Evolutionary conservation across 73 alveolate genomes (phyloP), one percentile per base, ranked within the genome.

Genomic region (Stentor roeselii): DNA sequence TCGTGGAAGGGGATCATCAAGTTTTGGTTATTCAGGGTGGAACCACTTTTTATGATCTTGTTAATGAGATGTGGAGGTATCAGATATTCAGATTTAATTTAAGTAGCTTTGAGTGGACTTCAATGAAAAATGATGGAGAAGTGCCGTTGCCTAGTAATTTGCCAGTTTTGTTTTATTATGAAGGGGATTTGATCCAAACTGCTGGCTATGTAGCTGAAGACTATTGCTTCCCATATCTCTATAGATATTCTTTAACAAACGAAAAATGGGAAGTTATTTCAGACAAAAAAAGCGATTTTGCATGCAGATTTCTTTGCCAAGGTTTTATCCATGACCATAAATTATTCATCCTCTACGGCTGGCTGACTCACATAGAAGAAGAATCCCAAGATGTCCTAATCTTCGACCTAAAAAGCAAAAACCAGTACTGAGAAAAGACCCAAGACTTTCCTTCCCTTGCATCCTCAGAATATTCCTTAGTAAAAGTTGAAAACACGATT

Each of bases 71-170:
- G 14, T 67, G 21, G 6, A 50, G 6, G 80, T 67, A 67, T 30
- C 42, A 67, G 34, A 21, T 67, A 67, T 67, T 67, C 34, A 67
- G 80, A 67, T 67, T 67, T 14, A 67, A 67, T 67, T 27, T 32
- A 0, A 67, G 42, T 0, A 27, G 42, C 14, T 34, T 67, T 67
- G 42, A 21, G 37, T 67, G 80, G 80, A 32, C 14, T 21, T 27
- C 14, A 21, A 67, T 67, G 80, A 21, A 21, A 27, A 21, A 67
- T 21, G 14, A 67, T 67, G 80, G 80, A 30, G 80, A 67, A 11
- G 80, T 30, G 41, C 37, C 41, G 0, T 27, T 27, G 14, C 15
- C 41, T 27, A 30, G 11, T 21, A 21, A 34, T 67, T 21, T 15
- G 1, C 27, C 50, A 27, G 34, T 11, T 67, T 21, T 67, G n/a